Conservation (phyloP, 2,329 filamentous ascomycete species). For the Diaporthe sp. region DNA sequence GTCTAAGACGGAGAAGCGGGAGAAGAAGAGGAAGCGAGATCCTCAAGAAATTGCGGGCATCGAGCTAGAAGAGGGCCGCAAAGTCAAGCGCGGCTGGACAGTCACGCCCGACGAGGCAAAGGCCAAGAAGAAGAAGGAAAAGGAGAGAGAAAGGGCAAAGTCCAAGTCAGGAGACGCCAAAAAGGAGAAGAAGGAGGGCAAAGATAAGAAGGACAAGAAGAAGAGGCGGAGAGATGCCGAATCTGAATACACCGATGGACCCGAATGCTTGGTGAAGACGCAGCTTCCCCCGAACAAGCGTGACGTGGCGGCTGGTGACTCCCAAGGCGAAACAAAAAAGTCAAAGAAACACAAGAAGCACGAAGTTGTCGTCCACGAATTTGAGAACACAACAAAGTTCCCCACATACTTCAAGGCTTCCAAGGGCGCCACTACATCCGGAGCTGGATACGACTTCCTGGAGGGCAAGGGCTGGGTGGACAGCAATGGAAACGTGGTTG, state of each 20-base stretch:
- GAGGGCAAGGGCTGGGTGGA: constrained; percentile 93
- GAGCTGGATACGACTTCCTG: constrained; percentile 69
- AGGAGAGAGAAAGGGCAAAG: constrained; percentile 54
- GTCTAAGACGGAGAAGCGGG: constrained; percentile 49
- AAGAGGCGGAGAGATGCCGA: constrained; percentile 68
- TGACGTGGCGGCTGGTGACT: constrained; percentile 45
- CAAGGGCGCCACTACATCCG: constrained; percentile 51
- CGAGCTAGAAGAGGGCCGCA: constrained; percentile 77
- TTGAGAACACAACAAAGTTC: constrained; percentile 84
- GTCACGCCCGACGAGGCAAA: constrained; percentile 66
- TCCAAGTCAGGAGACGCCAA: constrained; percentile 49
- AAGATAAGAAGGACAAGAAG: constrained; percentile 61
- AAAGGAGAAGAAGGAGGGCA: constrained; percentile 59
- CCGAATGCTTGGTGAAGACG: constrained; percentile 88
- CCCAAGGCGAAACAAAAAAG: constrained; percentile 60
- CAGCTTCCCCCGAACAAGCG: constrained; percentile 65
- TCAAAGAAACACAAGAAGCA: constrained; percentile 70
- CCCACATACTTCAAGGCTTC: constrained; percentile 80
- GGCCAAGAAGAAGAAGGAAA: constrained; percentile 58
- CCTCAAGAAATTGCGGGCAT: constrained; percentile 70
- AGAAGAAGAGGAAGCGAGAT: constrained; percentile 55
- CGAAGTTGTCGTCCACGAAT: constrained; percentile 85
- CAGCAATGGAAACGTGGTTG: constrained; percentile 79
- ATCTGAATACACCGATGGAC: constrained; percentile 83
- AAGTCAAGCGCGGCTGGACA: constrained; percentile 91